Evolutionary conservation across 768 basidiomycete species (phyloP).

Genomic region (Naganishia vaughanmartiniae): DNA sequence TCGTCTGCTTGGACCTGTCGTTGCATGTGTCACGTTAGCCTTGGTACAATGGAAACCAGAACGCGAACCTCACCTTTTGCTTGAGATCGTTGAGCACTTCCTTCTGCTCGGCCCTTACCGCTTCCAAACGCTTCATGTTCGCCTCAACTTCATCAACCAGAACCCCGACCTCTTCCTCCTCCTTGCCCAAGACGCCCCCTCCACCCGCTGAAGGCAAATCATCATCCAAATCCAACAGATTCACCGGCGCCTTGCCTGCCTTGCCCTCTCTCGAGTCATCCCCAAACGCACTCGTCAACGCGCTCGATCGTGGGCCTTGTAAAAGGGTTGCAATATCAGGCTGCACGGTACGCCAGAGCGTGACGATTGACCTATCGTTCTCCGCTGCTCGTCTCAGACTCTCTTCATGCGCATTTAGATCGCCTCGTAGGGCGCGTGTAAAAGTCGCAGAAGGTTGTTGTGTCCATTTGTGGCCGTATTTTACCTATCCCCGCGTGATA

Average conservation of each 20-base stretch:
- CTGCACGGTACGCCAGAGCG: constrained; percentile 31
- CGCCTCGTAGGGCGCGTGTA: constrained; percentile 69
- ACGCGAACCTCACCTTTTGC: constrained; percentile 67
- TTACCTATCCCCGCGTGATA: constrained; percentile 55
- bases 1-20: constrained; percentile 87
- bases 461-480: constrained; percentile 81
- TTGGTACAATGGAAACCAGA: not conserved
- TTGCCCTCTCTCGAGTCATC: constrained; percentile 59
- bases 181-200: constrained; percentile 54
- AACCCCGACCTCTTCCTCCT: constrained; percentile 59
- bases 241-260: constrained; percentile 57
- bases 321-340: constrained; percentile 78
- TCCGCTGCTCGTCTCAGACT: constrained; percentile 72
- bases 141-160: constrained; percentile 79
- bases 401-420: constrained; percentile 70
- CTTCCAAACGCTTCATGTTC: constrained; percentile 69
- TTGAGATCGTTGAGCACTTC: constrained; percentile 91
- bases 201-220: constrained; percentile 54
- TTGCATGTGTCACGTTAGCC: constrained; percentile 12
- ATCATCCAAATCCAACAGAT: constrained; percentile 73
- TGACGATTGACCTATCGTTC: constrained; percentile 72
- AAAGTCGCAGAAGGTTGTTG: constrained; percentile 76
- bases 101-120: constrained; percentile 77
- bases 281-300: constrained; percentile 49
- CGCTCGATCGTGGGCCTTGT: constrained; percentile 72